Percentiles rank a stretch among this genome's conserved stretches.
phyloP scores from a whole-genome alignment of 345 rosid genomes.

The Eucalyptus curtisii region DNA sequence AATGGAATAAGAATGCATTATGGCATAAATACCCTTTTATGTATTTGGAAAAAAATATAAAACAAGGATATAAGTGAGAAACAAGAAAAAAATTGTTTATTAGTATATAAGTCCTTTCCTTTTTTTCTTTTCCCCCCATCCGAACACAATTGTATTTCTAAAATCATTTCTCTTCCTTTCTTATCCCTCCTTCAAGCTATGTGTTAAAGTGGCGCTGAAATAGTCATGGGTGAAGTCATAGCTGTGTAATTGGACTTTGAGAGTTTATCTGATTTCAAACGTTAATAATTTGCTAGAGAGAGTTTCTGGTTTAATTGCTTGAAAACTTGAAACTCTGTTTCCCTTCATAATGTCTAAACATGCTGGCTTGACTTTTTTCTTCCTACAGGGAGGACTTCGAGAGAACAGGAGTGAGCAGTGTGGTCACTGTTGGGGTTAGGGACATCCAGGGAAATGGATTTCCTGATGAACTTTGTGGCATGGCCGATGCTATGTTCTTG shows the following conservation, averaged over 20 bases:
- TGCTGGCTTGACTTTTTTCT: not conserved
- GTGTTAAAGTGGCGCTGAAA: not conserved
- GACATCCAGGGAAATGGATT: constrained; percentile 92
- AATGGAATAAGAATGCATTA: not conserved
- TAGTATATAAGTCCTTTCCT: not conserved
- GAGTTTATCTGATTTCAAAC: not conserved
- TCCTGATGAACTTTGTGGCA: constrained; percentile 51
- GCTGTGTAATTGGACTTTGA: not conserved
- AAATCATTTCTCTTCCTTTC: not conserved
- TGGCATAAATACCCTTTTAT: not conserved
- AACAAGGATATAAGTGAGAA: not conserved
- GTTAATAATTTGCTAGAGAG: not conserved
- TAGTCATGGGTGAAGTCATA: not conserved
- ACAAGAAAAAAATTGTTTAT: not conserved
- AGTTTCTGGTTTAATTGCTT: not conserved
- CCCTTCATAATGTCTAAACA: not conserved
- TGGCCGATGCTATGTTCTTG: constrained; percentile 66
- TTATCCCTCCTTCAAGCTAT: not conserved
- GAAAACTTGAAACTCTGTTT: not conserved
- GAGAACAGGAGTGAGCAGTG: constrained; percentile 53
- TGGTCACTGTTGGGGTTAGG: constrained; percentile 78
- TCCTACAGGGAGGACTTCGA: constrained; percentile 70
- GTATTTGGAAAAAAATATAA: not conserved
- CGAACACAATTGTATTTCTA: not conserved
- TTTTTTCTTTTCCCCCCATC: not conserved